Conservation (phyloP, 2,329 filamentous ascomycete genomes). For the Cadophora malorum region DNA sequence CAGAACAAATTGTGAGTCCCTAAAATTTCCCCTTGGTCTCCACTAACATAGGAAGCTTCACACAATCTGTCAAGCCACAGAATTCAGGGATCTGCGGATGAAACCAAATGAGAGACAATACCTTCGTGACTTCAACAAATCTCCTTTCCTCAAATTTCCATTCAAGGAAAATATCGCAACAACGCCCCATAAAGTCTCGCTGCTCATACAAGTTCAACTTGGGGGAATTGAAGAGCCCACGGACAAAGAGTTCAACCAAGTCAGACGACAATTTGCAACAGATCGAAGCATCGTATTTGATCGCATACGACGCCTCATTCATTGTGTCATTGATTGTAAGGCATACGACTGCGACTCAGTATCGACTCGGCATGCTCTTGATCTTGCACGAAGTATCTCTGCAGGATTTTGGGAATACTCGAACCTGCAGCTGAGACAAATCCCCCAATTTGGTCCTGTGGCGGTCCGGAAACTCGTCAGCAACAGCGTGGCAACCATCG, state of each 20-base stretch:
- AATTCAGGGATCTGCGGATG: conserved; percentile 76
- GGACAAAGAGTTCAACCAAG: conserved; percentile 61
- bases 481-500: conserved; percentile 74
- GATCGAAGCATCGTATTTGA: conserved; percentile 72
- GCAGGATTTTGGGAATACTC: conserved; percentile 80
- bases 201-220: conserved; percentile 79
- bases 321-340: conserved; percentile 80
- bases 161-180: conserved; percentile 71
- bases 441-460: conserved; percentile 78
- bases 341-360: conserved; percentile 64
- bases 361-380: conserved; percentile 72
- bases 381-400: conserved; percentile 77
- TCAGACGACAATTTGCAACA: conserved; percentile 61
- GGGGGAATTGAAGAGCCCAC: conserved; percentile 67
- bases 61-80: conserved; percentile 68
- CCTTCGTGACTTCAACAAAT: conserved; percentile 76
- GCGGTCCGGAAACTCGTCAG: conserved; percentile 76
- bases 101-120: conserved; percentile 71
- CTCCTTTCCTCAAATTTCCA: conserved; percentile 70
- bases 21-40: background rate
- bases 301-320: conserved; percentile 70
- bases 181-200: conserved; percentile 75
- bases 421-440: conserved; percentile 80
- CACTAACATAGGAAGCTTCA: conserved; percentile 60
- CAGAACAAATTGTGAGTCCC: conserved; percentile 71